Evolutionary conservation across 2,329 filamentous ascomycete genomes (phyloP).

Genomic region (Claviceps pazoutovae): DNA sequence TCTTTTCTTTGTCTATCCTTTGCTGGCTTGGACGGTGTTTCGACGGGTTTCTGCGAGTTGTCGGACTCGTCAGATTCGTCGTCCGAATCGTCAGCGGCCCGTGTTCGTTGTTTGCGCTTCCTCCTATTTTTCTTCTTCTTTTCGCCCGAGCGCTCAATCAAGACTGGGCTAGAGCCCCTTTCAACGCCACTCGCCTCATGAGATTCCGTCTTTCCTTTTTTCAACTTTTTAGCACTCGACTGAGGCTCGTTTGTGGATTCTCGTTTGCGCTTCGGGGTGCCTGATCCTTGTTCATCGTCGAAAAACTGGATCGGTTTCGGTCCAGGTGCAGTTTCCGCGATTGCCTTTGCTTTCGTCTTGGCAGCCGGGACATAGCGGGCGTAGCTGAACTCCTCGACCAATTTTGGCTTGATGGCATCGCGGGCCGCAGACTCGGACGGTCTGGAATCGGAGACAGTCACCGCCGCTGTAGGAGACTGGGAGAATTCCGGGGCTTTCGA

Average conservation of each 20-base stretch:
- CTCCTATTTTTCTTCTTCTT: slow-evolving; percentile 20
- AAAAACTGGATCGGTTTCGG: slow-evolving; percentile 13
- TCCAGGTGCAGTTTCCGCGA: slow-evolving; percentile 1
- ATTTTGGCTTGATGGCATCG: not conserved
- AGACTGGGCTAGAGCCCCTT: slow-evolving; percentile 1
- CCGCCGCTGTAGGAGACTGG: slow-evolving; percentile 1
- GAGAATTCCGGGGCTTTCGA: slow-evolving; percentile 6
- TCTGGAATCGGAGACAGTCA: slow-evolving; percentile 1
- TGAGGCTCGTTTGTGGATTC: slow-evolving; percentile 16
- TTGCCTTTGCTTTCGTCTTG: slow-evolving; percentile 9
- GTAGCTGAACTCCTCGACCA: slow-evolving; percentile 18
- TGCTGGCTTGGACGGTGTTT: not conserved
- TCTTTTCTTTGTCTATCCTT: not conserved
- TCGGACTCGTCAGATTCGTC: slow-evolving; percentile 5
- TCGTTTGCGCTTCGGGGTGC: slow-evolving; percentile 23
- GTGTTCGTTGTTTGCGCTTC: slow-evolving; percentile 20
- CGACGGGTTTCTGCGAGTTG: slow-evolving; percentile 6
- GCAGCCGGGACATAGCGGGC: slow-evolving; percentile 27
- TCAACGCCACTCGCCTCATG: slow-evolving; percentile 9
- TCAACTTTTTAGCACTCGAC: slow-evolving; percentile 22
- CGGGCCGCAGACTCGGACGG: not conserved
- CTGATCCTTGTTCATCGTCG: slow-evolving; percentile 14
- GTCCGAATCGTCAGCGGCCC: slow-evolving; percentile 12
- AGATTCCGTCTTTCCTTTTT: slow-evolving; percentile 7
- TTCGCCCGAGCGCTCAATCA: not conserved